Conservation (phyloP, 495 filamentous ascomycete genomes). For the Penicillium chermesinum region DNA sequence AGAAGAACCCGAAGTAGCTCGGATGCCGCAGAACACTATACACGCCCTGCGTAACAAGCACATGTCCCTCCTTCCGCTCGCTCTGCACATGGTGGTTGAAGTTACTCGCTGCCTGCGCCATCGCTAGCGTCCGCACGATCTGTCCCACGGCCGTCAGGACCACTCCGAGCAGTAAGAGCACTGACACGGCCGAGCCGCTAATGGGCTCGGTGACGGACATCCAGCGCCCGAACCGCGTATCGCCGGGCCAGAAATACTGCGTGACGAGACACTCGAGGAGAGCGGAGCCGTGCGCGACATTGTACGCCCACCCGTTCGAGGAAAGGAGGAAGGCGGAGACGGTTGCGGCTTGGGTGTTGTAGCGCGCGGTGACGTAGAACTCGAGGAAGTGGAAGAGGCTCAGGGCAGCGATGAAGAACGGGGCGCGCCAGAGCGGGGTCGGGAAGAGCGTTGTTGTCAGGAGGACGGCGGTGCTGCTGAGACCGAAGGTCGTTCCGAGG, state of each 20-base stretch:
- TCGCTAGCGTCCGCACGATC: conserved; percentile 65
- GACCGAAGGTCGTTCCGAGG: conserved; percentile 49
- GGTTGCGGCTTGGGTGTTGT: conserved; percentile 70
- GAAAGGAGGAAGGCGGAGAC: conserved; percentile 75
- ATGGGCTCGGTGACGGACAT: conserved; percentile 20
- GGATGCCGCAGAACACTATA: conserved; percentile 70
- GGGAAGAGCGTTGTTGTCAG: conserved; percentile 27
- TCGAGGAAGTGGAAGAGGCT: conserved; percentile 93
- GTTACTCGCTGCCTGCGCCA: conserved; percentile 82
- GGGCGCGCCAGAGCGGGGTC: conserved; percentile 69
- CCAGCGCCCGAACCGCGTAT: conserved; percentile 15
- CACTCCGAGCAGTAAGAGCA: conserved; percentile 50
- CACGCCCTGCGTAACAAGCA: conserved; percentile 70
- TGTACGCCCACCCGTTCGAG: conserved; percentile 81
- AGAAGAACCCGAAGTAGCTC: conserved; percentile 96
- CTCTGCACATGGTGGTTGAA: conserved; percentile 87
- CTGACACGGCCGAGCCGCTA: conserved; percentile 10
- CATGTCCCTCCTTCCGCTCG: conserved; percentile 59
- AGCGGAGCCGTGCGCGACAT: conserved; percentile 71
- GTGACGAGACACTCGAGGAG: conserved; percentile 64
- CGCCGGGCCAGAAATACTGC: conserved; percentile 50
- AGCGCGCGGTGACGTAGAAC: conserved; percentile 79
- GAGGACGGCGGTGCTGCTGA: conserved; percentile 40
- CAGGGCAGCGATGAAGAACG: conserved; percentile 73
- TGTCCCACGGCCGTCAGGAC: conserved; percentile 67